A percentile compares a stretch with the other conserved stretches of the same genome.
phyloP scores from a whole-genome alignment of 2,329 filamentous ascomycete genomes.

The Taxawa tesnikishii region DNA sequence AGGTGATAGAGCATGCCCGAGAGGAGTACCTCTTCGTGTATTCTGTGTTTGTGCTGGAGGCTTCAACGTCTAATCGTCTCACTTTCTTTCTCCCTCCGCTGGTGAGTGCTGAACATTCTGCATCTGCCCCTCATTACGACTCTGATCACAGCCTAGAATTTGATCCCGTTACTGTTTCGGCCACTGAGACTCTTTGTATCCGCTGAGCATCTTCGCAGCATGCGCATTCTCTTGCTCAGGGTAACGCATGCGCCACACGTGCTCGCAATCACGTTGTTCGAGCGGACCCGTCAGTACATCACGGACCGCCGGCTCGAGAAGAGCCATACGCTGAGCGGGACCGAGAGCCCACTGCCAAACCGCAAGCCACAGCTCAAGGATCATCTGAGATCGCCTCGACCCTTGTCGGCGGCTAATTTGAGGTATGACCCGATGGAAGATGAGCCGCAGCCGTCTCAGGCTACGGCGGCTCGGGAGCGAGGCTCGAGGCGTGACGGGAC shows the following conservation, averaged over 20 bases:
- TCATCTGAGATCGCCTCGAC: constrained; percentile 14
- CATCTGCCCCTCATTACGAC: neutral
- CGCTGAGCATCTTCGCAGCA: constrained; percentile 49
- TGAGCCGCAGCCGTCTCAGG: constrained; percentile 2
- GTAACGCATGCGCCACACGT: constrained; percentile 56
- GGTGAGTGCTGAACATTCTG: constrained; percentile 29
- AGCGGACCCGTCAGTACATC: constrained; percentile 23
- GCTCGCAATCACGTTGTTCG: constrained; percentile 55
- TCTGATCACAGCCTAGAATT: constrained; percentile 38
- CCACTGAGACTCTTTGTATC: constrained; percentile 59
- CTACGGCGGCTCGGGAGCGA: constrained; percentile 1
- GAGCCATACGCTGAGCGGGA: neutral
- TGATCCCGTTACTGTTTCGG: constrained; percentile 60
- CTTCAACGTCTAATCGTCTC: constrained; percentile 33
- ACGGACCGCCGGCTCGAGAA: neutral
- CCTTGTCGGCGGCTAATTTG: constrained; percentile 11
- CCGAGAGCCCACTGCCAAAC: neutral
- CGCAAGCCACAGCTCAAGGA: neutral
- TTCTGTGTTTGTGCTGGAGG: constrained; percentile 49
- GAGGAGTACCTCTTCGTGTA: constrained; percentile 75
- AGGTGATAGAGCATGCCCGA: constrained; percentile 48
- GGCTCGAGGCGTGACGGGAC: constrained; percentile 1
- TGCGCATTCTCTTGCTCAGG: constrained; percentile 46
- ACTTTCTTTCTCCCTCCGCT: constrained; percentile 36
- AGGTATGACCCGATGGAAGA: constrained; percentile 5